These are phyloP conservation scores for Cladobotryum mycophilum DNA, from an alignment of 2,329 filamentous ascomycete genomes.

Conservation along the genomic window DNA sequence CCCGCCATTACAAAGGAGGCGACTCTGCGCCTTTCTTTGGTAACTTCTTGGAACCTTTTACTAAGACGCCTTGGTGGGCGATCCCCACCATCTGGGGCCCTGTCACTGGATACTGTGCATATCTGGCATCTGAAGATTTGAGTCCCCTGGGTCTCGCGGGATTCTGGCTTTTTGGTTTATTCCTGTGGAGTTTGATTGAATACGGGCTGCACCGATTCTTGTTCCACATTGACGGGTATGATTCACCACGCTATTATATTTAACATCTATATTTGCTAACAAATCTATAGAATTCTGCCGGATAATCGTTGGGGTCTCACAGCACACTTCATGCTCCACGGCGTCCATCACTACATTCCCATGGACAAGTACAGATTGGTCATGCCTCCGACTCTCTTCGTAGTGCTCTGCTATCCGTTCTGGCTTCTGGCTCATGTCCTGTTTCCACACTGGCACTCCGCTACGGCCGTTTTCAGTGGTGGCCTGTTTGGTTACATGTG, in stretches of 20 bases:
- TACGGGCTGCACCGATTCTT: conserved; percentile 84
- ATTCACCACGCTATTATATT: conserved; percentile 13
- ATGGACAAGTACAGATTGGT: conserved; percentile 98
- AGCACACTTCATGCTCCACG: conserved; percentile 87
- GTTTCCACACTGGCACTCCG: conserved; percentile 80
- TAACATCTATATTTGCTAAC: conserved; percentile 23
- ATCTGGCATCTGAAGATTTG: conserved; percentile 57
- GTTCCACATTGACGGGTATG: conserved; percentile 90
- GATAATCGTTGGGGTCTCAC: conserved; percentile 86
- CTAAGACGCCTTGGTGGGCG: conserved; percentile 90
- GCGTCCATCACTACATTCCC: conserved; percentile 96
- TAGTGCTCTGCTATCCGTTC: conserved; percentile 78
- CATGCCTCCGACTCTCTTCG: conserved; percentile 88
- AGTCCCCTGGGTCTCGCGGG: conserved; percentile 41
- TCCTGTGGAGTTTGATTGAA: conserved; percentile 84
- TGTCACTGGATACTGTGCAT: conserved; percentile 66
- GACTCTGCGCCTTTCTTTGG: conserved; percentile 90
- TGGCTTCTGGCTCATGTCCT: conserved; percentile 82
- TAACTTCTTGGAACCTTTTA: conserved; percentile 97
- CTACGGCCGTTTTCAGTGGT: conserved; percentile 72
- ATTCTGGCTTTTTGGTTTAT: conserved; percentile 66
- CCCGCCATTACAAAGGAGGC: conserved; percentile 91
- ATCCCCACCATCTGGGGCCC: conserved; percentile 82
- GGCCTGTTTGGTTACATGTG: conserved; percentile 93
- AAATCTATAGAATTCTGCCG: conserved; percentile 63